Conservation (phyloP, 108 stramenopile species). For the Fragilariopsis cylindrus region DNA sequence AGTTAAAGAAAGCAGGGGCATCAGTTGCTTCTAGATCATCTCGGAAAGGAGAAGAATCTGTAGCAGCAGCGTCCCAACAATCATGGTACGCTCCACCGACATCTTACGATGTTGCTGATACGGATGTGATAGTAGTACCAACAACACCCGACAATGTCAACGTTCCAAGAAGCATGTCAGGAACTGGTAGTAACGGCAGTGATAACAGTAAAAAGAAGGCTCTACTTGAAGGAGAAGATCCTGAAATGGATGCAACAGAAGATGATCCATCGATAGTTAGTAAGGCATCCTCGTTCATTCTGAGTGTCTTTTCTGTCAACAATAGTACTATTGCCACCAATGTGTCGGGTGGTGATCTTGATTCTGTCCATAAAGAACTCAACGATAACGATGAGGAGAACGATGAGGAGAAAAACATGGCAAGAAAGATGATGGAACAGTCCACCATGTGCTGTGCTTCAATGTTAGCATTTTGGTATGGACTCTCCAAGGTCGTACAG, state of each 20-base stretch:
- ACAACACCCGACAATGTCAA: neutral
- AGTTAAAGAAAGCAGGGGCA: no score
- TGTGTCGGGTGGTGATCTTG: no score
- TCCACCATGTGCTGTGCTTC: neutral
- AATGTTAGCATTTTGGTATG: neutral
- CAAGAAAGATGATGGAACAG: neutral
- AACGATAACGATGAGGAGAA: neutral
- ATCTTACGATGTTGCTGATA: no score
- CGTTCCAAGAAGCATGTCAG: neutral
- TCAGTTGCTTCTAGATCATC: no score
- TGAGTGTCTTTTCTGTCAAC: neutral
- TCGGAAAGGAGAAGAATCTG: no score
- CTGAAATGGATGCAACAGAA: neutral
- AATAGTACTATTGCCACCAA: neutral
- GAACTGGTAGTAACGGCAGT: neutral
- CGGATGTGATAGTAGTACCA: neutral
- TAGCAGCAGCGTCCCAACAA: no score
- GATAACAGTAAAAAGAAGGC: neutral
- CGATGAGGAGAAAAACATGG: neutral
- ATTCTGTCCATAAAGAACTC: no score
- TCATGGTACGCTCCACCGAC: no score
- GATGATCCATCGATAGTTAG: neutral
- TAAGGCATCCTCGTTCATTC: neutral
- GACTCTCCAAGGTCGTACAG: slow-evolving; percentile 2
- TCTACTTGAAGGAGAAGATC: slow-evolving; percentile 6